phyloP scores from a whole-genome alignment of 1,284 basidiomycete species.

The Anthracocystis panici-leucophaei region DNA sequence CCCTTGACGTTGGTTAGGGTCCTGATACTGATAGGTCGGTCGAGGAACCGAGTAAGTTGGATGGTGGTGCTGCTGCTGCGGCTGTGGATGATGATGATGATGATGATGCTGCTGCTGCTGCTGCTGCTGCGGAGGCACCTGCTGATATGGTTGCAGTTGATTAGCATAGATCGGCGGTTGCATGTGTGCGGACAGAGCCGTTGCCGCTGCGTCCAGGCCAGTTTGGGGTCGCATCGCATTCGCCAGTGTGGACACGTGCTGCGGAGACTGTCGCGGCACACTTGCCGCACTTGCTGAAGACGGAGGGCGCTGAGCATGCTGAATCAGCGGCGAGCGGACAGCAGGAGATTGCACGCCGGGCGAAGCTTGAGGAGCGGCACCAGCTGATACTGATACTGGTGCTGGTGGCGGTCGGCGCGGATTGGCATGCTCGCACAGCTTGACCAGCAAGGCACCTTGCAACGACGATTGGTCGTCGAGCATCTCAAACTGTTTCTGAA shows the following conservation, averaged over 20 bases:
- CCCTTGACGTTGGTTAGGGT: constrained; percentile 20
- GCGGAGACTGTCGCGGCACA: neutral
- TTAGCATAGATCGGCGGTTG: constrained; percentile 3
- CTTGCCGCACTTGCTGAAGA: neutral
- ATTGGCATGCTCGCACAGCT: constrained; percentile 39
- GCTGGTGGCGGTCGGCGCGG: constrained; percentile 19
- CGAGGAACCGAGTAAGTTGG: constrained; percentile 1
- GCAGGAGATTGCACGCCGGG: neutral
- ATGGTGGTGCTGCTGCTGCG: neutral
- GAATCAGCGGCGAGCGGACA: constrained; percentile 1
- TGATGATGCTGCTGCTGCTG: neutral
- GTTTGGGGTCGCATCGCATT: constrained; percentile 2
- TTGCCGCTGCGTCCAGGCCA: constrained; percentile 16
- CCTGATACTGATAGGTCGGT: constrained; percentile 10
- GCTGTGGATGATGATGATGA: constrained; percentile 7
- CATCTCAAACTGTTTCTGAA: constrained; percentile 20
- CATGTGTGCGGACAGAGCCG: constrained; percentile 19
- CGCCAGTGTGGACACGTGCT: constrained; percentile 1
- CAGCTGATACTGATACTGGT: neutral
- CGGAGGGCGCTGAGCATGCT: constrained; percentile 4
- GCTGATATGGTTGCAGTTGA: constrained; percentile 10
- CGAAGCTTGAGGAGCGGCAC: neutral
- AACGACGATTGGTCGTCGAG: constrained; percentile 41
- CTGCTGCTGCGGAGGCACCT: neutral
- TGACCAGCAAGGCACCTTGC: constrained; percentile 46